Evolutionary conservation across 2,329 filamentous ascomycete genomes (phyloP), one percentile per base, ranked within the genome.

Genomic region (Botrytis paeoniae): DNA sequence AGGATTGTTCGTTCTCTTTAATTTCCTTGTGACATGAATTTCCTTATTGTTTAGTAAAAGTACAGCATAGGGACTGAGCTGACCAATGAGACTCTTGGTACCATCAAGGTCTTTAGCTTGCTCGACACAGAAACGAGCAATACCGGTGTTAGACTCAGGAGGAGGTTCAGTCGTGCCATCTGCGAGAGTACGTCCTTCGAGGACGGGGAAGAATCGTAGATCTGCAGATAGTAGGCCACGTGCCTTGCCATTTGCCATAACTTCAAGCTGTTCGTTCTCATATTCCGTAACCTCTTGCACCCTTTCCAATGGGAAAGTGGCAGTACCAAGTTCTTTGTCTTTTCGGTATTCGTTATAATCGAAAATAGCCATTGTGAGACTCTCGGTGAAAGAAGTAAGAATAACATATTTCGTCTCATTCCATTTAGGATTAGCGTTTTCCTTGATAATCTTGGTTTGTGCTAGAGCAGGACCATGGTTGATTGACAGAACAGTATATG

Each of bases 331-430:
- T 81, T 98, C 94, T 84, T 98, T 98, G 84, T 98, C 95, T 84
- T 98, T 99, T 77, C 96, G 91, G 82, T 93, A 93, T 73, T 98
- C 96, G 79, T 99, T 99, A 87, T 91, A 98, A 82, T 99, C 96
- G 79, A 91, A 97, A 43, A 97, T 82, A 72, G 92, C 89, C 72
- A 99, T 87, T 35, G 95, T 96, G 72, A 99, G 86, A 41, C 92
- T 88, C 81, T 99, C 96, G 73, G 92, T 93, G 80, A 97, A 92
- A 6, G 94, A 97, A 1, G 94, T 97, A 77, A 99, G 87, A 76
- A 99, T 96, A 78, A 98, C 89, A 81, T 98, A 98, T 80, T 98
- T 90, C 0, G 96, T 99, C 83, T 99, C 95, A 79, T 96, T 97
- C 96, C 96, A 99, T 78, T 92, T 89, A 10, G 96, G 96, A 80